Evolutionary conservation across 768 basidiomycete species (phyloP).

Genomic region (Auriscalpium orientale): DNA sequence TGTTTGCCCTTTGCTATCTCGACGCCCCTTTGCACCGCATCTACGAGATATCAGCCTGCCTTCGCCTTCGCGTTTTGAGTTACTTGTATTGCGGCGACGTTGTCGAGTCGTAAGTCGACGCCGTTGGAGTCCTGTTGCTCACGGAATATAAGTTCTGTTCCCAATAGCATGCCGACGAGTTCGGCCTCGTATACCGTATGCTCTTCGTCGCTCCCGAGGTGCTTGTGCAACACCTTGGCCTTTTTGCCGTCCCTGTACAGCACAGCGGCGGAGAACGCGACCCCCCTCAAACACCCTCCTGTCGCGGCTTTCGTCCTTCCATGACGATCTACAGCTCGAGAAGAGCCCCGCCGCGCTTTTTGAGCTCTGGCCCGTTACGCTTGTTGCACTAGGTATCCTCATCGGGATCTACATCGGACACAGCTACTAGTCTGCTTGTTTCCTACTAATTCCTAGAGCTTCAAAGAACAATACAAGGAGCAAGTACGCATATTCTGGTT

Average conservation of each 20-base stretch:
- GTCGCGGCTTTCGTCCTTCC: no score
- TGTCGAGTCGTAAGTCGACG: background rate
- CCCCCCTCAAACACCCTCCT: no score
- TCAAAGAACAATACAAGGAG: no score
- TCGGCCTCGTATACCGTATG: background rate
- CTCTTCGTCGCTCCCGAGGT: background rate
- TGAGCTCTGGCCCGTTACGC: no score
- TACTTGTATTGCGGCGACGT: background rate
- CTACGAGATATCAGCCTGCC: background rate
- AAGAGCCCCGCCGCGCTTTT: no score
- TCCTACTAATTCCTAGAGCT: no score
- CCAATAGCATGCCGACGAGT: background rate
- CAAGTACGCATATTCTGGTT: no score
- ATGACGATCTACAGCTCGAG: no score
- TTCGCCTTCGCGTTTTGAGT: background rate
- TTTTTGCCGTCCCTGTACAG: background rate
- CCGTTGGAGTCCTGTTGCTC: background rate
- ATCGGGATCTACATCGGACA: no score
- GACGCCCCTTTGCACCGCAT: background rate
- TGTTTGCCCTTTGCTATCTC: no score
- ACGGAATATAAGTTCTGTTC: background rate
- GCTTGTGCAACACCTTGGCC: background rate
- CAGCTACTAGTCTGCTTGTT: no score
- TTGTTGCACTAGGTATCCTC: no score
- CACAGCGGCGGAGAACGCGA: conserved; percentile 14